Evolutionary conservation across 2,329 filamentous ascomycete genomes (phyloP).

Genomic region (Trichoderma breve): DNA sequence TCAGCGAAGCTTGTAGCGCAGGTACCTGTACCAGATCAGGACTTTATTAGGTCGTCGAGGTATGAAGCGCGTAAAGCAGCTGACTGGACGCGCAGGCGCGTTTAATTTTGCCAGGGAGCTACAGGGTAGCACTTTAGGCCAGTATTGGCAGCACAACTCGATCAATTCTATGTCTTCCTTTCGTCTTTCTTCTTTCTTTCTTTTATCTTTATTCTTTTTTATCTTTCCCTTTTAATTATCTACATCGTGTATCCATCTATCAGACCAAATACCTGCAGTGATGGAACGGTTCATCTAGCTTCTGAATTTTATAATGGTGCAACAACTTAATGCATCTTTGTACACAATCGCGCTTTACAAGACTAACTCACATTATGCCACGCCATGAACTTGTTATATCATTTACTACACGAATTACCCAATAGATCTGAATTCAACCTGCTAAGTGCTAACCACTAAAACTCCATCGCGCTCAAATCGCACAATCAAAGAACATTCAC

Average conservation of each 20-base stretch:
- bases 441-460: neutral
- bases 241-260: too few species aligned
- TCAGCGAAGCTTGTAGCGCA: neutral
- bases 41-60: neutral
- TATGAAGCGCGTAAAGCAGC: neutral
- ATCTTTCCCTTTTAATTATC: neutral
- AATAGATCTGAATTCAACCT: neutral
- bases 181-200: neutral
- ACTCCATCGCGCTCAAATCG: neutral
- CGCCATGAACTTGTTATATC: too few species aligned
- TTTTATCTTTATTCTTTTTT: neutral
- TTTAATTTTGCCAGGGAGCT: neutral
- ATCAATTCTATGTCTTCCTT: neutral
- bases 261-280: too few species aligned
- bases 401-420: too few species aligned
- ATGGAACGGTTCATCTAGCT: neutral
- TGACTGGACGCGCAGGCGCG: neutral
- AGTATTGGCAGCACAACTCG: too few species aligned
- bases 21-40: neutral
- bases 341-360: neutral
- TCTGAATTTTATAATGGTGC: neutral
- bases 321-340: neutral
- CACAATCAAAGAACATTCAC: neutral
- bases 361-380: neutral
- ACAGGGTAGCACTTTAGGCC: neutral